phyloP scores from a whole-genome alignment of 2,329 filamentous ascomycete genomes.

The Cephalotrichum gorgonifer region DNA sequence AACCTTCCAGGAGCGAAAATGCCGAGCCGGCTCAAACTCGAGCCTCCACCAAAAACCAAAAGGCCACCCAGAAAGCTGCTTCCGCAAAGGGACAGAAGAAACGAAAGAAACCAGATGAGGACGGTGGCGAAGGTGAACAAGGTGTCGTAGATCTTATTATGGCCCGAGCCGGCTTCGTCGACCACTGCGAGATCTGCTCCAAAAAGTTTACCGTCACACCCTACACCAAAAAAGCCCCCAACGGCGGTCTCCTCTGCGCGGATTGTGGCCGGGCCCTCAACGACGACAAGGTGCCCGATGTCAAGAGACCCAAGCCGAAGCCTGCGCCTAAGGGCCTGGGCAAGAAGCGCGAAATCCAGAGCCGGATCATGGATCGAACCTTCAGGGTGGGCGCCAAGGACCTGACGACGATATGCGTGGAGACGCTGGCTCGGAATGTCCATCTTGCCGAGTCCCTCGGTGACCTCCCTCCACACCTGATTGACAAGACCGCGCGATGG shows the following conservation, averaged over 20 bases:
- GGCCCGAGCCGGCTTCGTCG: conserved; percentile 72
- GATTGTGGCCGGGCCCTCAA: conserved; percentile 68
- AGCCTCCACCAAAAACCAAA: background rate
- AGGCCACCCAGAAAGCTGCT: conserved; percentile 13
- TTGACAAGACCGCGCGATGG: conserved; percentile 50
- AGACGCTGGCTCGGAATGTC: conserved; percentile 53
- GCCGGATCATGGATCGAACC: conserved; percentile 71
- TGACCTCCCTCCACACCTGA: conserved; percentile 40
- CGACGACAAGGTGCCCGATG: conserved; percentile 43
- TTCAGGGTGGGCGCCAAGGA: conserved; percentile 56
- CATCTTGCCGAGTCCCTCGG: conserved; percentile 52
- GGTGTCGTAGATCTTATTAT: conserved; percentile 18
- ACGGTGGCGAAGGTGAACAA: conserved; percentile 29
- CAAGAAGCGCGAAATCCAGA: conserved; percentile 47
- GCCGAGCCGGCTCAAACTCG: conserved; percentile 14
- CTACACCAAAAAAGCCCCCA: conserved; percentile 71
- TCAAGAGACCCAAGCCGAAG: conserved; percentile 14
- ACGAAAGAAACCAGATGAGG: conserved; percentile 37
- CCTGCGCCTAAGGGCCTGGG: conserved; percentile 30
- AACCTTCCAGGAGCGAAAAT: conserved; percentile 10
- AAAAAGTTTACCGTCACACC: conserved; percentile 90
- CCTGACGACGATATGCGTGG: conserved; percentile 53
- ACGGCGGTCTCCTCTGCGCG: conserved; percentile 77
- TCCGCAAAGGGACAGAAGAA: conserved; percentile 24
- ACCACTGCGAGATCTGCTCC: conserved; percentile 74